Evolutionary conservation across 352 stramenopile genomes (phyloP).

Genomic region (Phytophthora citrophthora): DNA sequence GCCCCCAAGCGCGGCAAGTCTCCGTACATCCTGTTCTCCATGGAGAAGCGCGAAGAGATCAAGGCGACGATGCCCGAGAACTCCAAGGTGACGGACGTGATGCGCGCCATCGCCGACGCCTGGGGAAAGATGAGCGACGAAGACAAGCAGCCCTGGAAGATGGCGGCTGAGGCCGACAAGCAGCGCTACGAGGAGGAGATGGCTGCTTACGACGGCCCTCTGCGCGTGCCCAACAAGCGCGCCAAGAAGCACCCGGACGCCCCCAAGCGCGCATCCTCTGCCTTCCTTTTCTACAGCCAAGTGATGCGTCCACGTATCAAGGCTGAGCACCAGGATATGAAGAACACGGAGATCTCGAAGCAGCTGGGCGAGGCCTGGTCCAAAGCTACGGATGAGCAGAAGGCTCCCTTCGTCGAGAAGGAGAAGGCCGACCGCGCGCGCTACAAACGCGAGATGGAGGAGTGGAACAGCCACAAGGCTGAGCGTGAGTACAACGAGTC

Average conservation of each 20-base stretch:
- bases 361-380: constrained; percentile 93
- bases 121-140: constrained; percentile 91
- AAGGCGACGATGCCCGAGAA: constrained; percentile 86
- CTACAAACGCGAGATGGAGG: constrained; percentile 94
- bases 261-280: constrained; percentile 94
- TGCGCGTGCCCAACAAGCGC: constrained; percentile 93
- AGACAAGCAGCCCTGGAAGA: constrained; percentile 93
- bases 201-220: constrained; percentile 90
- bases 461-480: constrained; percentile 89
- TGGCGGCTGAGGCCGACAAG: constrained; percentile 93
- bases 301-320: constrained; percentile 92
- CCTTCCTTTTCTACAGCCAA: constrained; percentile 95
- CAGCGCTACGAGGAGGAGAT: constrained; percentile 95
- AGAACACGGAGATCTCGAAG: constrained; percentile 96
- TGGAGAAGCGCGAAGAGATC: constrained; percentile 92
- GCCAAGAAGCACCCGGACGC: constrained; percentile 95
- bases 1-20: constrained; percentile 91
- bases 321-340: constrained; percentile 93
- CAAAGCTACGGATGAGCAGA: constrained; percentile 92
- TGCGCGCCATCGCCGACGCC: constrained; percentile 91
- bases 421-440: constrained; percentile 91
- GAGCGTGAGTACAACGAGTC: constrained; percentile 86
- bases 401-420: constrained; percentile 92
- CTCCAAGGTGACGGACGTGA: constrained; percentile 92
- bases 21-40: constrained; percentile 93